Conservation (phyloP, 768 basidiomycete species). For the Tulasnella sp. region DNA sequence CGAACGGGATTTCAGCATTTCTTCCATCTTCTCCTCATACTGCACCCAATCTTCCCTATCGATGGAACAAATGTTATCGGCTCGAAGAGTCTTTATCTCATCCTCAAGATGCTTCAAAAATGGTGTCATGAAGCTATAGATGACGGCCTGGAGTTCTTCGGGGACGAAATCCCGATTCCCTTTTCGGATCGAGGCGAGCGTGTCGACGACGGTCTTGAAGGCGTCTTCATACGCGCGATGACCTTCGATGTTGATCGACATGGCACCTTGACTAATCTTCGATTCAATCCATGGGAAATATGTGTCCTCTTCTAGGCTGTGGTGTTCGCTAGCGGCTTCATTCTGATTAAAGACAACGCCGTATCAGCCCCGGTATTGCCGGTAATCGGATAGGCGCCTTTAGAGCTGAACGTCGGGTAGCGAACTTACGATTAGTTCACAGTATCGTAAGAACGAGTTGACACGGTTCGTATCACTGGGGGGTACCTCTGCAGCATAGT, state of each 20-base stretch:
- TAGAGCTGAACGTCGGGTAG: background rate
- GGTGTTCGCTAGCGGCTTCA: background rate
- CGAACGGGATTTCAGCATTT: background rate
- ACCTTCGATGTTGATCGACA: background rate
- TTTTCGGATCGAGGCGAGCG: background rate
- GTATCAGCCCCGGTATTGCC: too few species aligned
- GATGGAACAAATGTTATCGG: background rate
- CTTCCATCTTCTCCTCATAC: conserved; percentile 3
- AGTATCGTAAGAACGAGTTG: conserved; percentile 8
- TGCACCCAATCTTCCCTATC: background rate
- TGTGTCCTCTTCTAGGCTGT: background rate
- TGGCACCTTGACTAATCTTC: conserved; percentile 4
- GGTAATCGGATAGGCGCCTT: background rate
- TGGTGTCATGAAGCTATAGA: background rate
- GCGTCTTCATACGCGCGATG: background rate
- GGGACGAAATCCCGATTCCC: background rate
- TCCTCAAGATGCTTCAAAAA: conserved; percentile 6
- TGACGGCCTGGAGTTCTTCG: background rate
- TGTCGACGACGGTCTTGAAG: conserved; percentile 1
- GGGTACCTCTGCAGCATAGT: background rate
- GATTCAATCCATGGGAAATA: conserved; percentile 9
- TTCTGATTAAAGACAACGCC: background rate
- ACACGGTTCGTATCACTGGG: background rate
- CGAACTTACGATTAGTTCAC: background rate
- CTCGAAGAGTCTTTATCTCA: conserved; percentile 1